phyloP scores from a whole-genome alignment of 768 basidiomycete genomes.

The Mycena vulgaris region DNA sequence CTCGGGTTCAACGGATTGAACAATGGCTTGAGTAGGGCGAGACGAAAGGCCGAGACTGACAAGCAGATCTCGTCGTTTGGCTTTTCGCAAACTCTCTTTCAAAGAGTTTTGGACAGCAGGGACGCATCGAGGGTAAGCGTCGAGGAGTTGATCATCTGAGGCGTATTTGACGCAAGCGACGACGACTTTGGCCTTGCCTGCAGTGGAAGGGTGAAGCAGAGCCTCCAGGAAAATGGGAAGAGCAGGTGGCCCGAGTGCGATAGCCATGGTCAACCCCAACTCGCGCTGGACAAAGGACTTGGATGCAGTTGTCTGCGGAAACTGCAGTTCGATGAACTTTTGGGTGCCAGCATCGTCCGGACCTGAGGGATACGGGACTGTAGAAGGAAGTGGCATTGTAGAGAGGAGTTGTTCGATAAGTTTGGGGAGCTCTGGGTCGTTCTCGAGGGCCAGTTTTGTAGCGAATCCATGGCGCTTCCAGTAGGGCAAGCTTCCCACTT shows the following conservation, averaged over 20 bases:
- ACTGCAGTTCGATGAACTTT: conserved; percentile 30
- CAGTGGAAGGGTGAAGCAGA: conserved; percentile 36
- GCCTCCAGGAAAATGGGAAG: conserved; percentile 37
- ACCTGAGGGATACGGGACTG: conserved; percentile 29
- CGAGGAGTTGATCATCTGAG: conserved; percentile 34
- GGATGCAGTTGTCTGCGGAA: conserved; percentile 39
- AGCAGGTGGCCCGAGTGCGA: conserved; percentile 31
- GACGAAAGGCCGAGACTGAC: conserved; percentile 25
- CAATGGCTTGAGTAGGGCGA: not conserved
- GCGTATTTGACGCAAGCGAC: conserved; percentile 33
- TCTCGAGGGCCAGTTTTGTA: conserved; percentile 28
- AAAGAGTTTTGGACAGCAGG: conserved; percentile 35
- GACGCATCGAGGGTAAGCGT: conserved; percentile 35
- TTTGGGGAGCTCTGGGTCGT: conserved; percentile 30
- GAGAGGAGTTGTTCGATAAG: conserved; percentile 35
- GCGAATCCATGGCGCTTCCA: conserved; percentile 35
- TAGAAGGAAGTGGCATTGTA: conserved; percentile 32
- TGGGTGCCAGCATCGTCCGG: conserved; percentile 17
- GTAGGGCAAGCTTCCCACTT: conserved; percentile 32
- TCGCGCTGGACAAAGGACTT: conserved; percentile 40
- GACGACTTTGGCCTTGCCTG: conserved; percentile 32
- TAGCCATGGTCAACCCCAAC: conserved; percentile 36
- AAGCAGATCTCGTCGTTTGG: conserved; percentile 20
- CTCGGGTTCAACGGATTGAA: conserved; percentile 30
- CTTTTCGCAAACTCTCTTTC: conserved; percentile 24